Percentiles rank a stretch among this genome's conserved stretches.
Evolutionary conservation across 352 stramenopile genomes (phyloP).

Genomic region (Phytopythium cucurbitacearum): DNA sequence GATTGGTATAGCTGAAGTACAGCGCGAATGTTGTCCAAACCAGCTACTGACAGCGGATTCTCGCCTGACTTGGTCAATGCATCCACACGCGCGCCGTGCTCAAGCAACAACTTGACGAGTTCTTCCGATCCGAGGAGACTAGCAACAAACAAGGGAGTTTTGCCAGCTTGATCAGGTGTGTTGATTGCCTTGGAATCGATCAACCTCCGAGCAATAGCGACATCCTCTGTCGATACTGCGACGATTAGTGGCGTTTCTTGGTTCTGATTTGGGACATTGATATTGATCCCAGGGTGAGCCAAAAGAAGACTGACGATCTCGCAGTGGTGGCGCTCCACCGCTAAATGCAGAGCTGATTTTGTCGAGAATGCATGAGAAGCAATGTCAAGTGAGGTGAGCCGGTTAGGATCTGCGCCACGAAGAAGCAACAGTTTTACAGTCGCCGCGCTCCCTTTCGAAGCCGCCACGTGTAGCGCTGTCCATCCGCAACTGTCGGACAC

Average conservation of each 20-base stretch:
- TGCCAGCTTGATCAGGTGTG: conserved; percentile 1
- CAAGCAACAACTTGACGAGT: background rate
- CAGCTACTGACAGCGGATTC: background rate
- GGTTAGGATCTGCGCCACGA: background rate
- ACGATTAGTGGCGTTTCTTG: conserved; percentile 1
- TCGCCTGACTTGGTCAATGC: conserved; percentile 4
- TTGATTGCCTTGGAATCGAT: conserved; percentile 1
- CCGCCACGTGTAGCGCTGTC: conserved; percentile 3
- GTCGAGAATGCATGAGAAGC: background rate
- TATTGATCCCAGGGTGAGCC: background rate
- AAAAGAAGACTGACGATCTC: conserved; percentile 1
- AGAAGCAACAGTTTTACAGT: background rate
- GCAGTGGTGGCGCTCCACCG: background rate
- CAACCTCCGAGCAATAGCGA: conserved; percentile 1
- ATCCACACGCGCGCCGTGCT: conserved; percentile 2
- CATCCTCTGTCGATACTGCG: background rate
- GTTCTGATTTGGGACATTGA: background rate
- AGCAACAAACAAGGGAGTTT: conserved; percentile 1
- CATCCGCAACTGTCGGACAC: background rate
- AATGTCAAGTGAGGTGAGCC: background rate
- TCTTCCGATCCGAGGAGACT: conserved; percentile 1
- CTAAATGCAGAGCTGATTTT: conserved; percentile 4
- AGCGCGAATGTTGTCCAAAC: conserved; percentile 1
- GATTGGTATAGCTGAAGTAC: conserved; percentile 2
- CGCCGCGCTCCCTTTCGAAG: background rate